Base-by-base conservation (phyloP, 2,329 filamentous ascomycete genomes). In the Escovopsis sp. region DNA sequence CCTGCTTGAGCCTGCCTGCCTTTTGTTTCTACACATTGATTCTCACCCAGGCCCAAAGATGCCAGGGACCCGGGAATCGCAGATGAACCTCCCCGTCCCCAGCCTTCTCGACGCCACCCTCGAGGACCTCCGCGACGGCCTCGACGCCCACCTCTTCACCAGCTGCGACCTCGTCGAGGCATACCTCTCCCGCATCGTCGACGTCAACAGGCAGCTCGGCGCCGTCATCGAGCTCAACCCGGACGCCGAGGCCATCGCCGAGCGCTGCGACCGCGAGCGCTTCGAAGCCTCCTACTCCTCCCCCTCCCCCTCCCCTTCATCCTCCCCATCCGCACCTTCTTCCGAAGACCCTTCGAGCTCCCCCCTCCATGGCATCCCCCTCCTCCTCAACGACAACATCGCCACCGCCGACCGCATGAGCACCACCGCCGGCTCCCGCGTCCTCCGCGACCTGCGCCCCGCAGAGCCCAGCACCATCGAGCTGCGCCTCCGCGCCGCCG, bases 361-460 rank as follows among this genome's bases (percentile, higher is more conserved):
- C 9, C 72, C 72, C 5, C 60, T 79, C 1, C 75, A 80, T 53
- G 77, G 77, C 3, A 65, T 80, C 2, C 77, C 77, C 0, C 69
- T 81, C 33, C 57, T 80, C 9, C 65, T 80, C 59, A 80, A 80
- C 57, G 71, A 77, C 55, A 77, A 75, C 51, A 78, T 80, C 44
- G 75, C 70, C 15, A 80, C 75, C 0, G 53, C 60, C 2, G 76
- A 80, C 52, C 55, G 65, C 45, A 75, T 78, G 71, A 68, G 73
- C 53, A 80, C 41, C 2, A 45, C 49, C 12, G 56, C 75, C 7
- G 77, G 77, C 6, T 80, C 76, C 0, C 78, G 67, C 48, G 68
- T 73, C 6, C 60, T 81, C 0, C 51, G 75, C 0, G 74, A 73
- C 1, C 69, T 74, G 9, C 69, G 66, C 46, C 65, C 73, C 0